phyloP scores from a whole-genome alignment of 2,329 filamentous ascomycete genomes.

The Fusarium succisae region DNA sequence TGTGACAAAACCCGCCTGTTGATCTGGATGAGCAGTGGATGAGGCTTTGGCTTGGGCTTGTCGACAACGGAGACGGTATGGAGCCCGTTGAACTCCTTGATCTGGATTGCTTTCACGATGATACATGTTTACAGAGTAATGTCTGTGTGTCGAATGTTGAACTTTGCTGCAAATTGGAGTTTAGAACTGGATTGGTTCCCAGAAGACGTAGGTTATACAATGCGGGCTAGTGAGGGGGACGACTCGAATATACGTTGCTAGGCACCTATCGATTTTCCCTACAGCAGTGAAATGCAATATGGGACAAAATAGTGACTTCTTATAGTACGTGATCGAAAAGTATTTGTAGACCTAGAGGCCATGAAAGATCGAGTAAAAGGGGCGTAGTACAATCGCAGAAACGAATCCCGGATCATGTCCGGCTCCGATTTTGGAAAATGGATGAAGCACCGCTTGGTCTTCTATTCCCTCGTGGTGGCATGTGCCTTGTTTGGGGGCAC shows the following conservation, averaged over 20 bases:
- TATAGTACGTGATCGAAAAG: accelerated
- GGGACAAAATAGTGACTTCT: accelerated
- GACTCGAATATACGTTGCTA: neutral
- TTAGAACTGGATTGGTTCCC: neutral
- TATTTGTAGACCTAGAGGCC: neutral
- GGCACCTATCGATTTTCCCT: neutral
- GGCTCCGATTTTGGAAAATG: neutral
- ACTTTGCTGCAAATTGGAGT: accelerated
- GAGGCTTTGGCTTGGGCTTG: neutral
- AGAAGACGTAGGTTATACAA: neutral
- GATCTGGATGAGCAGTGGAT: neutral
- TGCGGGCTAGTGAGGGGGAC: neutral
- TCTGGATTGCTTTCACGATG: neutral
- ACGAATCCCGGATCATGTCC: neutral
- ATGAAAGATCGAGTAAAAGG: no score
- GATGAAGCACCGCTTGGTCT: neutral
- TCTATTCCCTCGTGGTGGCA: no score
- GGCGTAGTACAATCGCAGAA: accelerated
- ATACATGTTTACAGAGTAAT: accelerated
- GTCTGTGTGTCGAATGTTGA: neutral
- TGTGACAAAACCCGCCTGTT: conserved; percentile 5
- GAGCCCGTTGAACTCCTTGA: neutral
- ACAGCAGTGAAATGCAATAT: neutral
- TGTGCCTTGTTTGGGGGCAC: no score
- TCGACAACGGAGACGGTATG: neutral